Evolutionary conservation across 2,329 filamentous ascomycete species (phyloP).

Genomic region (Tolypocladium sp.): DNA sequence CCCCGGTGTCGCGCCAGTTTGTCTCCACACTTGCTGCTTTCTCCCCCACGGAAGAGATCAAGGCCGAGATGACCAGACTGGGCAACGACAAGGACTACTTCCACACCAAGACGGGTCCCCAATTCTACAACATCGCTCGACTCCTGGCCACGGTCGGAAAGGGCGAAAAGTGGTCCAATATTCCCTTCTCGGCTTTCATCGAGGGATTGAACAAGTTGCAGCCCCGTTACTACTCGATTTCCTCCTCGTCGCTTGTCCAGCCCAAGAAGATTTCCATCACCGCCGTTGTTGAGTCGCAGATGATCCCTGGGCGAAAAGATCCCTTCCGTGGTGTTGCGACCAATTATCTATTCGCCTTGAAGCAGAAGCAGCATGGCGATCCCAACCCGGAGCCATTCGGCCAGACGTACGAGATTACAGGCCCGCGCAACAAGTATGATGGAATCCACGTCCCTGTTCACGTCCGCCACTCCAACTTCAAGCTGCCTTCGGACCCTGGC

Average conservation of each 20-base stretch:
- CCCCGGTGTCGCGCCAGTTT: constrained; percentile 93
- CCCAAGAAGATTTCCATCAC: constrained; percentile 94
- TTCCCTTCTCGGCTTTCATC: constrained; percentile 91
- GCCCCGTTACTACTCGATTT: constrained; percentile 98
- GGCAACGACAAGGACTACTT: constrained; percentile 95
- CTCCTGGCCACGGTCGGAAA: constrained; percentile 66
- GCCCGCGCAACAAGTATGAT: constrained; percentile 94
- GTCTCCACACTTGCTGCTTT: constrained; percentile 81
- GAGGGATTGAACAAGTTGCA: constrained; percentile 93
- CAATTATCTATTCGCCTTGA: constrained; percentile 90
- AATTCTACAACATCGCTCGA: constrained; percentile 84
- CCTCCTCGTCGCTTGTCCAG: constrained; percentile 88
- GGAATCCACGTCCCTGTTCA: constrained; percentile 92
- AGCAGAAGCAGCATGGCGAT: constrained; percentile 93
- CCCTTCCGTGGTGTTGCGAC: constrained; percentile 88
- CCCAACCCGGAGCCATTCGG: constrained; percentile 73
- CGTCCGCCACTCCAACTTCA: constrained; percentile 97
- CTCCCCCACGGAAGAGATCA: constrained; percentile 73
- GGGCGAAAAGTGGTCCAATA: constrained; percentile 67
- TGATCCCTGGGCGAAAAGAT: constrained; percentile 69
- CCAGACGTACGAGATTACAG: constrained; percentile 75
- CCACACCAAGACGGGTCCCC: constrained; percentile 70
- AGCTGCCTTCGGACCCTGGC: constrained; percentile 87
- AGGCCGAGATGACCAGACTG: constrained; percentile 80
- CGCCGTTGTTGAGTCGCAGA: constrained; percentile 80